phyloP scores from a whole-genome alignment of 1,139 yeast genomes.

The Pichia sp. region DNA sequence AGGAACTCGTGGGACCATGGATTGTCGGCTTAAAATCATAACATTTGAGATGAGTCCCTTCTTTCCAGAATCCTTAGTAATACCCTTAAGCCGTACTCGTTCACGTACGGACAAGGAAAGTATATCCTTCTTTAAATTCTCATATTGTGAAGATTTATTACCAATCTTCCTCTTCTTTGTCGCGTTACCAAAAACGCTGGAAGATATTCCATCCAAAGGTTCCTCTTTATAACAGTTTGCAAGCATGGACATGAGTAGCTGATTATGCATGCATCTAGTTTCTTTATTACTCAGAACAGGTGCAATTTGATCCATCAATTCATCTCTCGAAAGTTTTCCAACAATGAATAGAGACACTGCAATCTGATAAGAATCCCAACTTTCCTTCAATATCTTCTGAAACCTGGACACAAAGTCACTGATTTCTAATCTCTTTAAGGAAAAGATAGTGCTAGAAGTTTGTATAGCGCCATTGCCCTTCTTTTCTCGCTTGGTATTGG shows the following conservation, averaged over 20 bases:
- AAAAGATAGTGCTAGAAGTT: too few species aligned
- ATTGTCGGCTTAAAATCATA: slow-evolving; percentile 74
- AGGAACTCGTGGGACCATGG: slow-evolving; percentile 84
- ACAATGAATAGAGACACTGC: slow-evolving; percentile 67
- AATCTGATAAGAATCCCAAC: slow-evolving; percentile 86
- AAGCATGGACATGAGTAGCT: slow-evolving; percentile 67
- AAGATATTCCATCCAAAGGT: slow-evolving; percentile 42
- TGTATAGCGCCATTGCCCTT: too few species aligned
- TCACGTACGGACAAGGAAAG: slow-evolving; percentile 84
- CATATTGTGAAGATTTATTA: slow-evolving; percentile 59
- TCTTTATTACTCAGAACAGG: slow-evolving; percentile 46
- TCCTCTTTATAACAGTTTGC: slow-evolving; percentile 76
- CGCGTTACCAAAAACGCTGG: slow-evolving; percentile 44
- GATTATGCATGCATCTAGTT: slow-evolving; percentile 62
- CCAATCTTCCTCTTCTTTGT: slow-evolving; percentile 31
- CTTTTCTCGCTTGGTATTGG: too few species aligned
- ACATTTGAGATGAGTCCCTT: slow-evolving; percentile 69
- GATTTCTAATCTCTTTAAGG: slow-evolving; percentile 63
- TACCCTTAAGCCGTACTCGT: slow-evolving; percentile 74
- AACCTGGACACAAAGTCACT: slow-evolving; percentile 68
- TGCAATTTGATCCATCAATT: slow-evolving; percentile 51
- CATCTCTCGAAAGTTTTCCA: slow-evolving; percentile 73
- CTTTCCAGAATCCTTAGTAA: slow-evolving; percentile 77
- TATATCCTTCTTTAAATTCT: slow-evolving; percentile 75
- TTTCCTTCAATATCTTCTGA: slow-evolving; percentile 60